Evolutionary conservation across 2,329 filamentous ascomycete species (phyloP).

Genomic region (Blastomyces parvus): DNA sequence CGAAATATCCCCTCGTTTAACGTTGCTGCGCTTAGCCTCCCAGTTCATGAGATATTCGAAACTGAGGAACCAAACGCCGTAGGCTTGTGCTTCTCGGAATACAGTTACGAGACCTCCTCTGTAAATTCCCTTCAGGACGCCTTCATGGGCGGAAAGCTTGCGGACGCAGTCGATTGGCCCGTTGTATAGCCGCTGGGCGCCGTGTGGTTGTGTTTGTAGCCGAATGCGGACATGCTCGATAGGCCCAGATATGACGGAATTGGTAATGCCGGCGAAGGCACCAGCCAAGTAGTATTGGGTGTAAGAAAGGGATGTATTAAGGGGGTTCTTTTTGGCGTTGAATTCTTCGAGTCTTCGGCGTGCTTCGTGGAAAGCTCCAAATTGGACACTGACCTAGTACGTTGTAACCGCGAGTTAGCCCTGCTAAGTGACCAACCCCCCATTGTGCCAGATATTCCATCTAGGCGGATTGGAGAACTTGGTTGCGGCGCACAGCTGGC

Average conservation of each 20-base stretch:
- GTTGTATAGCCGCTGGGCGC: constrained; percentile 62
- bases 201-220: constrained; percentile 92
- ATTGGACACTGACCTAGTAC: constrained; percentile 70
- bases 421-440: too few species aligned
- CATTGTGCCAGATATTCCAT: background rate
- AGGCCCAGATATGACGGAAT: constrained; percentile 76
- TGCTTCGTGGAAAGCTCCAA: constrained; percentile 90
- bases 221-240: constrained; percentile 97
- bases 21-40: constrained; percentile 67
- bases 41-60: constrained; percentile 96
- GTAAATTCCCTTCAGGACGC: constrained; percentile 66
- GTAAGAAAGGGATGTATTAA: constrained; percentile 55
- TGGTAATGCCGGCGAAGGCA: constrained; percentile 85
- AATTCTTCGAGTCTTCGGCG: constrained; percentile 72
- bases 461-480: background rate
- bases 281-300: constrained; percentile 81
- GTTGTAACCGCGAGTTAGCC: constrained; percentile 12
- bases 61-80: constrained; percentile 87
- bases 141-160: constrained; percentile 63
- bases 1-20: constrained; percentile 68
- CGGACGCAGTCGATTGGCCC: constrained; percentile 86
- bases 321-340: constrained; percentile 46
- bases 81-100: constrained; percentile 82
- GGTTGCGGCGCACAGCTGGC: background rate
- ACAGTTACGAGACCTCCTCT: constrained; percentile 80